Evolutionary conservation across 208 protist species (phyloP), one percentile per base, ranked within the genome.

Genomic region (Leishmania tarentolae): DNA sequence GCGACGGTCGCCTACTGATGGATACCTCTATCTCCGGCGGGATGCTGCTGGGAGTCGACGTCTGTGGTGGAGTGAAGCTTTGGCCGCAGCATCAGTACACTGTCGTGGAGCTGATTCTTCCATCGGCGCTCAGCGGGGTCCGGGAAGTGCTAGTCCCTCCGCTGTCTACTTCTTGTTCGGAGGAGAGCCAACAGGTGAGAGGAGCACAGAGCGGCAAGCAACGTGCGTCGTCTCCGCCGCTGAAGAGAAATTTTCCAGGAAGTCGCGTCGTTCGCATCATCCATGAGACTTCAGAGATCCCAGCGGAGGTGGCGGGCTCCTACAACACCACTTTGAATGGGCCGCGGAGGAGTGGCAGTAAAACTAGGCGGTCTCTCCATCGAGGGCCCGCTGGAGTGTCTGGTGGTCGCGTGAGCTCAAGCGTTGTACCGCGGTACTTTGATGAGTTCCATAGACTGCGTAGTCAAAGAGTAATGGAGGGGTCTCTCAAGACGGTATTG

Each of bases 51-150:
- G 78, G 86, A 24, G 78, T 90, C 66, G 94, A 97, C 78, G 89
- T 95, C 37, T 96, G 92, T 78, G 92, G 94, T 59, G 94, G 89
- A 6, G 91, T 97, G 59, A 90, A 91, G 73, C 80, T 97, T 66
- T 88, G 88, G 86, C 92, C 94, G 9, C 76, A 81, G 53, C 94
- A 97, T 77, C 82, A 87, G 42, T 97, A 97, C 83, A 82, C 76
- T 40, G 86, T 90, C 0, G 87, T 91, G 17, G 91, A 97, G 82
- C 57, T 97, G 77, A 85, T 94, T 73, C 83, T 95, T 66, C 86
- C 91, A 31, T 77, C 84, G 40, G 79, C 81, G 5, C 74, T 79
- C 47, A 83, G 76, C 80, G 75, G 75, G 44, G 77, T 83, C 19
- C 71, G 82, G 13, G 79, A 89, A 69, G 76, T 87, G 63, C 46